These are phyloP conservation scores for Caloboletus firmus DNA, from an alignment of 1,284 basidiomycete genomes.

Conservation along the genomic window DNA sequence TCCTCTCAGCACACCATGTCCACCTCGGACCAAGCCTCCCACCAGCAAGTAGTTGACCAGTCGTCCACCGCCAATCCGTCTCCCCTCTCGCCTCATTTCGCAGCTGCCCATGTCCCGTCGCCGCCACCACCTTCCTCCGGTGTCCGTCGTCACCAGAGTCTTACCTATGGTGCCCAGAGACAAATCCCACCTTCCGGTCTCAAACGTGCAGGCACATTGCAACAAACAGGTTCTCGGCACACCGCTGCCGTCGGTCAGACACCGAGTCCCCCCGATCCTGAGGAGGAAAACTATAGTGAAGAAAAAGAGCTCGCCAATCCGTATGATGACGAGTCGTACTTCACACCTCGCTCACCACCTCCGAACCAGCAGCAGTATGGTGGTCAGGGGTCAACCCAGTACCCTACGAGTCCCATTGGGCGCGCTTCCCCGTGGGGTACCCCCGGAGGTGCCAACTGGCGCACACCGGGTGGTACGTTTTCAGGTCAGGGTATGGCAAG, in stretches of 20 bases:
- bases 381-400: conserved; percentile 39
- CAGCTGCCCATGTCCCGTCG: conserved; percentile 54
- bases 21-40: conserved; percentile 42
- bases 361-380: conserved; percentile 33
- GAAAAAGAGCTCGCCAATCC: conserved; percentile 50
- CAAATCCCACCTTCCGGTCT: conserved; percentile 50
- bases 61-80: conserved; percentile 44
- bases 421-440: conserved; percentile 66
- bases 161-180: conserved; percentile 65
- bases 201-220: conserved; percentile 74
- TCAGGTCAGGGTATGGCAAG: conserved; percentile 30
- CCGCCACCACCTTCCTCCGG: conserved; percentile 66
- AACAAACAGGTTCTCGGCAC: conserved; percentile 43
- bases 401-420: conserved; percentile 61
- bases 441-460: conserved; percentile 59
- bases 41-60: conserved; percentile 54
- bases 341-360: conserved; percentile 30
- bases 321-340: conserved; percentile 62
- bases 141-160: conserved; percentile 74
- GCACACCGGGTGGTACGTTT: conserved; percentile 42
- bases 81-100: conserved; percentile 63
- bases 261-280: conserved; percentile 47
- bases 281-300: conserved; percentile 57
- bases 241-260: conserved; percentile 38
- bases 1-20: conserved; percentile 30